Evolutionary conservation across 805 yeast species (phyloP).

Genomic region (Sugiyamaella americana): DNA sequence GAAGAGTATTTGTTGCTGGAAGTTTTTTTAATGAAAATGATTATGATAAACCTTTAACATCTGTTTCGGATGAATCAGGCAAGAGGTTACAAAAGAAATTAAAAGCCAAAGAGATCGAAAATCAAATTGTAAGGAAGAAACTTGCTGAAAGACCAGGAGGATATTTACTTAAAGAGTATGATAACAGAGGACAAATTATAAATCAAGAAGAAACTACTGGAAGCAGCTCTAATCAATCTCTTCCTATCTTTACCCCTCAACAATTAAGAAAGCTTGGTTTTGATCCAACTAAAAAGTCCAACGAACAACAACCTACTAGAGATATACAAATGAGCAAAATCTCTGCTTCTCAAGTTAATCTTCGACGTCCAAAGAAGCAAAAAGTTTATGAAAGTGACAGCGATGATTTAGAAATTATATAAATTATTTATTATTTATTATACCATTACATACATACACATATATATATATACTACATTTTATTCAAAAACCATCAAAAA

Average conservation of each 20-base stretch:
- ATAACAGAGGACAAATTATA: slow-evolving; percentile 19
- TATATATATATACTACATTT: neutral
- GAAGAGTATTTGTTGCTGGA: slow-evolving; percentile 21
- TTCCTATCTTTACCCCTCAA: slow-evolving; percentile 19
- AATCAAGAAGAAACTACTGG: slow-evolving; percentile 3
- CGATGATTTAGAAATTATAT: slow-evolving; percentile 31
- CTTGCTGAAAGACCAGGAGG: slow-evolving; percentile 26
- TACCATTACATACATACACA: neutral
- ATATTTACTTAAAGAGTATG: slow-evolving; percentile 21
- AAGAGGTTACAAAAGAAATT: slow-evolving; percentile 18
- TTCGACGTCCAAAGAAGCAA: slow-evolving; percentile 2
- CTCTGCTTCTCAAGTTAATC: slow-evolving; percentile 8
- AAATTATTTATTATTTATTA: neutral
- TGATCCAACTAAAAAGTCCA: slow-evolving; percentile 28
- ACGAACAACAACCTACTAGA: slow-evolving; percentile 27
- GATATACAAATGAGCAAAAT: slow-evolving; percentile 24
- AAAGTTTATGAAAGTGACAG: slow-evolving; percentile 28
- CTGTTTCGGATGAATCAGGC: neutral
- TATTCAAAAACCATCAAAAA: slow-evolving; percentile 12
- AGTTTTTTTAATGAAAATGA: slow-evolving; percentile 1
- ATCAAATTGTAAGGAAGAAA: slow-evolving; percentile 34
- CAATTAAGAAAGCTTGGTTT: slow-evolving; percentile 26
- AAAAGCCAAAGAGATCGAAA: slow-evolving; percentile 23
- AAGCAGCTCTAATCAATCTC: neutral
- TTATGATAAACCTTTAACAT: slow-evolving; percentile 3